Conservation (phyloP, 257 asterid genomes). For the Thymus mandschuricus region DNA sequence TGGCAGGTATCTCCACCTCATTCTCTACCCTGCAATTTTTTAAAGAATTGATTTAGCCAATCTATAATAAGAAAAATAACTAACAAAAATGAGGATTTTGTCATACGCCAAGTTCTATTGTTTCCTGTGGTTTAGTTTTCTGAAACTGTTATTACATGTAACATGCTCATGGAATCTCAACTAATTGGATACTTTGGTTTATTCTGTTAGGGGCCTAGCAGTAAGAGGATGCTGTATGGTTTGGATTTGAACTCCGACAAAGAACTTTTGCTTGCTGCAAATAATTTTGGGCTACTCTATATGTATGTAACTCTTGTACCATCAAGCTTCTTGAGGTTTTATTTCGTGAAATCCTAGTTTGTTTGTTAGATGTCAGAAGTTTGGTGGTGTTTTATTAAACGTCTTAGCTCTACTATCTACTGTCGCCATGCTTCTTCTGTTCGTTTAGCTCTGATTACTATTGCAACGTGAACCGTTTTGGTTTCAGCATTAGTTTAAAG, state of each 20-base stretch:
- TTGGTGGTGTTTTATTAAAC: too few relatives aligned
- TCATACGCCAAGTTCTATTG: neutral
- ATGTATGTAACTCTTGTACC: slow-evolving; percentile 53
- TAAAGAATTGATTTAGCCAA: neutral
- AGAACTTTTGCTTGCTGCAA: slow-evolving; percentile 74
- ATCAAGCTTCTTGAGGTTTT: neutral
- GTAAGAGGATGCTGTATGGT: slow-evolving; percentile 95
- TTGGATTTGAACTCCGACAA: slow-evolving; percentile 81
- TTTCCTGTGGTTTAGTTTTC: neutral
- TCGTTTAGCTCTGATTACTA: too few relatives aligned
- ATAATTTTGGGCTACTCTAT: slow-evolving; percentile 83
- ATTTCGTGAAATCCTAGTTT: neutral
- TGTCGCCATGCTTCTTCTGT: too few relatives aligned
- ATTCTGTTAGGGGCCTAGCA: slow-evolving; percentile 69
- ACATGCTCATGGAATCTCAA: neutral
- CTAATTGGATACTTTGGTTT: slow-evolving; percentile 23
- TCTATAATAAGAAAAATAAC: neutral
- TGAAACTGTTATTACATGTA: slow-evolving; percentile 1
- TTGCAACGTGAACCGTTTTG: too few relatives aligned
- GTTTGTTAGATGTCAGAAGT: too few relatives aligned
- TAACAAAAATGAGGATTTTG: slow-evolving; percentile 10
- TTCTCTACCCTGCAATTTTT: slow-evolving; percentile 38
- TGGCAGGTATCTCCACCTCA: slow-evolving; percentile 52
- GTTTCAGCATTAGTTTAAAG: too few relatives aligned
- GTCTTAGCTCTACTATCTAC: too few relatives aligned